Evolutionary conservation across 768 basidiomycete species (phyloP), one percentile per base, ranked within the genome.

Genomic region (Kwoniella dendrophila): DNA sequence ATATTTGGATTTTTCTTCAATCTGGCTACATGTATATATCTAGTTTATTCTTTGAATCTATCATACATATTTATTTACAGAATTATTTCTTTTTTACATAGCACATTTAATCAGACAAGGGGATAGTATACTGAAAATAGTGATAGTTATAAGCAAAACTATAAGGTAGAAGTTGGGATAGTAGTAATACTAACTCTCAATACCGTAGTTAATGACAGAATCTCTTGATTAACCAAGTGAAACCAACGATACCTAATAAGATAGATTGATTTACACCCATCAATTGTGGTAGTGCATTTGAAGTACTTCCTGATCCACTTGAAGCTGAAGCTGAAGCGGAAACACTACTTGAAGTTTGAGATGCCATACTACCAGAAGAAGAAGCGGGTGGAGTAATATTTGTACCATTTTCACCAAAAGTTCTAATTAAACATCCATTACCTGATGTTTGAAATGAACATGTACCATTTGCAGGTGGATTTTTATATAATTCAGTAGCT

Each of bases 401-500:
- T 1, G 47, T n/a, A 2, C 43, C 2, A 1, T 24, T 33, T 12
- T 45, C 18, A 4, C 22, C 38, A 33, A 2, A 24, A 3, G 14
- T 20, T 12, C 45, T 4, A 22, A 57, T 20, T 16, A 58, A 5
- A 36, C 56, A 58, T 20, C 56, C 56, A 29, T 49, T 49, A 2
- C 55, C 55, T 20, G 4, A n/a, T 18, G 30, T 36, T 26, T 45
- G 36, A 22, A 14, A 14, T 7, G 32, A 34, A 11, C 56, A 58
- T 18, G 45, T 22, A 4, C 29, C 45, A 36, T 58, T 58, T 7
- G 41, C 49, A 2, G 49, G 56, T 7, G 47, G 29, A 47, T 44
- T 36, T 3, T 1, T 24, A 16, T 58, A 32, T 8, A 49, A 14
- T 2, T 38, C 11, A 1, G 27, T 43, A 16, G 56, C 56, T 12